These are phyloP conservation scores for Hypoxylon sp. DNA, from an alignment of 2,329 filamentous ascomycete species.

Conservation along the genomic window DNA sequence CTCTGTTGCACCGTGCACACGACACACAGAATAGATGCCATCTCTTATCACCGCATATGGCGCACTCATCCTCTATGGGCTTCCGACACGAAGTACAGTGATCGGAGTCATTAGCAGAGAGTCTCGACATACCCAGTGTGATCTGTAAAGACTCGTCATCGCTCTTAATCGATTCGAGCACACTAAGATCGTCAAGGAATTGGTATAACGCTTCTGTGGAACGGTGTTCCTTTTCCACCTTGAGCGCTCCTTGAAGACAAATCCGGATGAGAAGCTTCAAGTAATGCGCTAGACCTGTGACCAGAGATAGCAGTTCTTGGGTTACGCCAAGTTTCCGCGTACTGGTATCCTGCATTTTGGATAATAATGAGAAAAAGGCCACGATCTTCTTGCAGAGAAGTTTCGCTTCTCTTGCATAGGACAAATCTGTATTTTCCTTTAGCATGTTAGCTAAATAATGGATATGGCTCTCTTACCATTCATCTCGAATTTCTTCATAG, in stretches of 20 bases:
- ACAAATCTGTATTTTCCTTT: slow-evolving; percentile 72
- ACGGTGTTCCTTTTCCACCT: slow-evolving; percentile 86
- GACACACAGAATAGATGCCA: slow-evolving; percentile 89
- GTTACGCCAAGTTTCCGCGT: slow-evolving; percentile 93
- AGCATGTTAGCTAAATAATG: slow-evolving; percentile 35
- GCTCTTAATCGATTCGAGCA: slow-evolving; percentile 83
- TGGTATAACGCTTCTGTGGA: slow-evolving; percentile 81
- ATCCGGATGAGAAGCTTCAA: slow-evolving; percentile 97
- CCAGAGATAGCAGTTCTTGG: slow-evolving; percentile 96
- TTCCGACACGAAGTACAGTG: slow-evolving; percentile 86
- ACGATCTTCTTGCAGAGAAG: slow-evolving; percentile 99
- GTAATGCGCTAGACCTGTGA: slow-evolving; percentile 96
- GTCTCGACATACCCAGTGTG: slow-evolving; percentile 73
- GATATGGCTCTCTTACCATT: slow-evolving; percentile 73
- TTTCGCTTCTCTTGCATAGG: slow-evolving; percentile 96
- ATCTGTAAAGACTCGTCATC: slow-evolving; percentile 79
- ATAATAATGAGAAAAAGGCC: slow-evolving; percentile 94
- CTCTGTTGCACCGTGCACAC: slow-evolving; percentile 76
- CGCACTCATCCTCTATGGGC: slow-evolving; percentile 95
- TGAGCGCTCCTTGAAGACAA: slow-evolving; percentile 92
- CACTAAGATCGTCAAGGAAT: slow-evolving; percentile 86
- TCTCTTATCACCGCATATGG: slow-evolving; percentile 79
- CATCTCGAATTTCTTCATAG: slow-evolving; percentile 77
- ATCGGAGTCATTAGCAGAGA: slow-evolving; percentile 84
- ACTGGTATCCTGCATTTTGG: slow-evolving; percentile 94